Evolutionary conservation across 208 protist species (phyloP), one percentile per base, ranked within the genome.

Genomic region (Wallacemonas rigidus): DNA sequence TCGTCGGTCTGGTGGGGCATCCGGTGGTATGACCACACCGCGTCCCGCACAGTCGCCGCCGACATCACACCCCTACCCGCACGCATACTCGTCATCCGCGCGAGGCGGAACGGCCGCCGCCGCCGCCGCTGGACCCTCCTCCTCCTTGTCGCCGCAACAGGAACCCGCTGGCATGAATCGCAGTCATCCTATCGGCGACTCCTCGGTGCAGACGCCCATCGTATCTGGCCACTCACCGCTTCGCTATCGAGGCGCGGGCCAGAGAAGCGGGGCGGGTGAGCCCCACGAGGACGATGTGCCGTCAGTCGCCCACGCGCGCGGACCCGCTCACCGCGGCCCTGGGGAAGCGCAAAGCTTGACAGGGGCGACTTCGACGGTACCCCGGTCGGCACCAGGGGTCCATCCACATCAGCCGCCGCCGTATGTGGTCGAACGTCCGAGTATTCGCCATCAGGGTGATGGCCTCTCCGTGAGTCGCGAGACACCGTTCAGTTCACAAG

Each of bases 361-460:
- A 26, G 26, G 0, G 26, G 26, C 26, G 26, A 26, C 26, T 0
- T 26, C 26, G 26, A 26, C 26, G 26, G 26, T 26, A 26, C 26
- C 26, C 26, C 26, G 26, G 26, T 26, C 26, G 26, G 26, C 0
- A 26, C 0, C 26, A 26, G 26, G 26, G 26, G 26, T 26, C 26
- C 26, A 26, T 26, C 26, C 26, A 26, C 26, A 26, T 26, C 26
- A 26, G 26, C 26, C 57, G 57, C 36, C 39, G 36, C 57, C 60
- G 38, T 17, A 65, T 41, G 43, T 51, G 60, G 43, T 65, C n/a
- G 60, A 65, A 35, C 60, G 60, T 3, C 60, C 60, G 12, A 65
- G 60, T 17, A 65, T 65, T 48, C 60, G 60, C 60, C 60, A 65
- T 35, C 60, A 65, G 15, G 50, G 50, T 39, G 60, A 65, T 48